Evolutionary conservation across 2,329 filamentous ascomycete genomes (phyloP).

Genomic region (Knufia petricola): DNA sequence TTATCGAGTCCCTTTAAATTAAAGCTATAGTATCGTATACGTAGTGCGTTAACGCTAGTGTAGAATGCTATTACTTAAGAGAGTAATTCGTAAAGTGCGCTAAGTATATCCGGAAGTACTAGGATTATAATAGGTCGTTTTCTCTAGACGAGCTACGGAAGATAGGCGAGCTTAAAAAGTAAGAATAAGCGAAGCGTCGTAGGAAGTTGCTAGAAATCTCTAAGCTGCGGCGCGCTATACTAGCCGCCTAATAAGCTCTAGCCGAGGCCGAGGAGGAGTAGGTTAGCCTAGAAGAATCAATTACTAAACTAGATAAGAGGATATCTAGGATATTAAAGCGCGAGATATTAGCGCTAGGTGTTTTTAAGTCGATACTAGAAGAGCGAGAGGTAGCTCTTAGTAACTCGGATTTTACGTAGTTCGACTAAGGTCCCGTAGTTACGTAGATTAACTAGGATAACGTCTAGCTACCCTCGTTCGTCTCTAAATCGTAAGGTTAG

Average conservation of each 20-base stretch:
- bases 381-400: not conserved
- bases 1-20: no score
- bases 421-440: no score
- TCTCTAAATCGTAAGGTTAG: no score
- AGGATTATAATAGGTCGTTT: slow-evolving; percentile 4
- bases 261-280: not conserved
- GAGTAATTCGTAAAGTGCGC: not conserved
- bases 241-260: no score
- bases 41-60: not conserved
- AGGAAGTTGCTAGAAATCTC: not conserved
- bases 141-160: slow-evolving; percentile 4
- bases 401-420: no score
- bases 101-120: not conserved
- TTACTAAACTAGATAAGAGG: not conserved
- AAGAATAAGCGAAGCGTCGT: slow-evolving; percentile 1
- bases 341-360: slow-evolving; percentile 2
- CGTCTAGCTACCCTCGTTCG: no score
- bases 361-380: not conserved
- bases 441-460: no score
- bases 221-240: not conserved
- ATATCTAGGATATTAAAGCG: slow-evolving; percentile 1
- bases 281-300: not conserved
- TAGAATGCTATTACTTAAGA: slow-evolving; percentile 2
- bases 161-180: slow-evolving; percentile 1
- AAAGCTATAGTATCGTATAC: no score